Conservation (phyloP, 192 early-diverging fungal species). For the Coemansia guatemalensis region DNA sequence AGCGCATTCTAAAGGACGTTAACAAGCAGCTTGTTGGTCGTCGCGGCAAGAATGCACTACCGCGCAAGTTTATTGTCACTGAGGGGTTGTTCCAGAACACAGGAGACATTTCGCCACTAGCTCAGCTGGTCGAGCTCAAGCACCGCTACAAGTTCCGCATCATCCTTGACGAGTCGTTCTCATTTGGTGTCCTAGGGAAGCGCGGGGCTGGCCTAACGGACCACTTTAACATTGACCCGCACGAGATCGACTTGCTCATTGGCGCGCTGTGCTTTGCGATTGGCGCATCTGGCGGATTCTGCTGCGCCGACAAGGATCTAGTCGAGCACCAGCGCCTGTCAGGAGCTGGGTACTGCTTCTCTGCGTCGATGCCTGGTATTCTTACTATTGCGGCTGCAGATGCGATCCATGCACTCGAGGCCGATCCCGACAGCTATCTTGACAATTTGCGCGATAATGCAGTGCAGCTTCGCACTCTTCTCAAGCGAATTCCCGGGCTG, state of each 20-base stretch:
- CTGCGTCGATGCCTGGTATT: constrained; percentile 92
- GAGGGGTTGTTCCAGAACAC: constrained; percentile 89
- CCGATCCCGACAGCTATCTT: constrained; percentile 40
- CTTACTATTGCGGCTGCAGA: constrained; percentile 86
- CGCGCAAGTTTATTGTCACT: constrained; percentile 89
- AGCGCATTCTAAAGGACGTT: constrained; percentile 79
- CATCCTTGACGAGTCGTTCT: constrained; percentile 90
- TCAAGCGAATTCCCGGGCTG: constrained; percentile 55
- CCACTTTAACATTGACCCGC: constrained; percentile 69
- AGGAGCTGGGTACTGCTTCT: constrained; percentile 88
- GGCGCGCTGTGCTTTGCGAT: constrained; percentile 81
- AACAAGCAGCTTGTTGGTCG: constrained; percentile 60
- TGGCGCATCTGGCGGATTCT: constrained; percentile 89
- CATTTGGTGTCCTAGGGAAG: constrained; percentile 84
- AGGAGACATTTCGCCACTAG: constrained; percentile 84
- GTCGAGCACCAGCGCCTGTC: constrained; percentile 91
- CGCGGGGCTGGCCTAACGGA: constrained; percentile 88
- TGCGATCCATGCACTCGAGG: constrained; percentile 59
- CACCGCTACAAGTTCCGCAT: constrained; percentile 95
- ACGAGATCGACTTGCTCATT: constrained; percentile 85
- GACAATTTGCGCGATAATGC: constrained; percentile 65
- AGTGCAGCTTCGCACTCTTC: constrained; percentile 57
- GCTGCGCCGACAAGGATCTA: constrained; percentile 80
- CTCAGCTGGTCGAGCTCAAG: constrained; percentile 84
- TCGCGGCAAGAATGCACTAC: constrained; percentile 74